phyloP scores from a whole-genome alignment of 331 rosid genomes.

The Ulmus americana region DNA sequence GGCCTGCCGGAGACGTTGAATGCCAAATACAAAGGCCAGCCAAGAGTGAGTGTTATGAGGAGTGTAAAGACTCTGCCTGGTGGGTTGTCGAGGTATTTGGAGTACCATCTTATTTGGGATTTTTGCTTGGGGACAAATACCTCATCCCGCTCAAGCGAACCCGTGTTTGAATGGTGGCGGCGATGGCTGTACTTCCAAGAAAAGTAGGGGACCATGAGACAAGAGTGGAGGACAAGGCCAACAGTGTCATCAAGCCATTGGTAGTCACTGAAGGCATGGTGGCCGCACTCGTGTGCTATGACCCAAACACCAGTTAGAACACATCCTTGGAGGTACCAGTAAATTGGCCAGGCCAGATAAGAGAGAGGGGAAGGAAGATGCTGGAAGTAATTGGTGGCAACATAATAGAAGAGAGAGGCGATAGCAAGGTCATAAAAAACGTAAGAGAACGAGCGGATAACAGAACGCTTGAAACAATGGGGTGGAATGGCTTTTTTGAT shows the following conservation, averaged over 20 bases:
- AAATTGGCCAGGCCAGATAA: conserved; percentile 53
- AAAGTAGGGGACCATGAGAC: conserved; percentile 63
- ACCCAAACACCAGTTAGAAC: conserved; percentile 74
- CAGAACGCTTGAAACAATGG: conserved; percentile 67
- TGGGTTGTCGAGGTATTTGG: conserved; percentile 62
- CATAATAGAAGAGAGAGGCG: conserved; percentile 35
- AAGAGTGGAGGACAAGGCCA: conserved; percentile 61
- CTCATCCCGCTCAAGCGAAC: conserved; percentile 64
- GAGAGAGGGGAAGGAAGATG: conserved; percentile 36
- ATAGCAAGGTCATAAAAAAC: conserved; percentile 48
- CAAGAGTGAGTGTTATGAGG: conserved; percentile 51
- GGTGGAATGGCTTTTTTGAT: conserved; percentile 75
- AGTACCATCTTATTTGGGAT: conserved; percentile 36
- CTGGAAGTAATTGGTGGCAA: conserved; percentile 47
- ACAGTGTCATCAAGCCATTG: conserved; percentile 67
- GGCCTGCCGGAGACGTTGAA: conserved; percentile 70
- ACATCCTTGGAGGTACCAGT: conserved; percentile 60
- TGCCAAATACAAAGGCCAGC: conserved; percentile 71
- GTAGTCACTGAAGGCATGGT: conserved; percentile 75
- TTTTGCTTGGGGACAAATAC: conserved; percentile 66
- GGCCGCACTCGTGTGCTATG: conserved; percentile 77
- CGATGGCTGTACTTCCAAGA: conserved; percentile 85
- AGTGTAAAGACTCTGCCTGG: conserved; percentile 50
- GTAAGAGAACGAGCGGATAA: conserved; percentile 61
- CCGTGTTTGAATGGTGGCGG: conserved; percentile 73